Evolutionary conservation across 2,329 filamentous ascomycete genomes (phyloP), one percentile per base, ranked within the genome.

Genomic region (Paracoccidioides brasiliensis): DNA sequence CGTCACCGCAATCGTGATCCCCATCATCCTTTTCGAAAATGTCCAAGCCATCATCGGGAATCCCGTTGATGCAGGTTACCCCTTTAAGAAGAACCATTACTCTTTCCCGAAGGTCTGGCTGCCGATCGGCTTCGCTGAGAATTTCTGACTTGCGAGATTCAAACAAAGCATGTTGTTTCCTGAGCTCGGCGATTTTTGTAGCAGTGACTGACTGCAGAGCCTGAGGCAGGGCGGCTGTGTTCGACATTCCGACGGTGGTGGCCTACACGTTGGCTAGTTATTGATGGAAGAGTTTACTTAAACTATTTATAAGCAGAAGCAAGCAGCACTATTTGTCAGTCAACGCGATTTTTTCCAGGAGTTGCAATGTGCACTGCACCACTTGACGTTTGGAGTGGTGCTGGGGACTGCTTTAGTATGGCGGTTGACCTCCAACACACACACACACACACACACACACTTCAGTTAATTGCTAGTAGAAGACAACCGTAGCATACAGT

Each of bases 181-280:
- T 71, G 6, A 83, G 72, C 61, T 82, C 78, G n/a, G 69, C 69
- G 57, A 83, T 76, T 62, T 82, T 83, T 56, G 76, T 78, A 42
- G 69, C 69, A 22, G 78, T 81, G 63, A 81, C 78, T 38, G 76
- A 75, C 54, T 76, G 74, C 33, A 81, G 73, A 12, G 78, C 80
- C 55, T 78, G 71, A 5, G 78, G 78, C 40, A 80, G 71, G 45
- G 70, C 70, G 44, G 70, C 69, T 28, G 65, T 61, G 28, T 60
- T 60, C 44, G 66, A 40, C 67, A 71, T 72, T 43, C 42, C 62
- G 46, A 22, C 22, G 2, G 22, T 22, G 22, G 22, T 22, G 22
- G 22, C 22, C 22, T 22, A 22, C 22, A 22, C 22, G 33, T 38
- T 14, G 4, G 43, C 14, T 3, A 38, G 2, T 7, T 10, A 33